Conservation (phyloP, 192 early-diverging fungal species). For the Paraglomus occultum region DNA sequence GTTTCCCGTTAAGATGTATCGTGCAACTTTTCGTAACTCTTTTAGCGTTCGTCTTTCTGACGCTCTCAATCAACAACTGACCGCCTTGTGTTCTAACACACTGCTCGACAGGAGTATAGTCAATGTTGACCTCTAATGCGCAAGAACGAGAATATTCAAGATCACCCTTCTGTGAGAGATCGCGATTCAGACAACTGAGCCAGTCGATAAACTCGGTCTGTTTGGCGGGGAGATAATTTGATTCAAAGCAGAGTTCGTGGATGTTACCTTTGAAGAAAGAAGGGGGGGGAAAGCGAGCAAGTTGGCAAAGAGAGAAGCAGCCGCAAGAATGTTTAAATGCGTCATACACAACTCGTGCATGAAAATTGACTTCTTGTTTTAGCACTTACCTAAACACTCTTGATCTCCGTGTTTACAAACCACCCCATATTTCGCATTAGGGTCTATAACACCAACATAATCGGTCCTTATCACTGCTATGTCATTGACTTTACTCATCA, state of each 20-base stretch:
- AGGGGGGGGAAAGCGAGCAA: neutral
- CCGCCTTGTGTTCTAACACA: constrained; percentile 44
- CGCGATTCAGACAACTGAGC: constrained; percentile 38
- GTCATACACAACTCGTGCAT: constrained; percentile 33
- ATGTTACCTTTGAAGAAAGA: constrained; percentile 34
- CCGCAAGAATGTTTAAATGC: constrained; percentile 10
- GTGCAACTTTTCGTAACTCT: constrained; percentile 56
- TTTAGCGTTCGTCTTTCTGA: constrained; percentile 36
- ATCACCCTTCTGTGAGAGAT: constrained; percentile 27
- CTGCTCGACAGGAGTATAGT: constrained; percentile 41
- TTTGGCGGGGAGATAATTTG: constrained; percentile 24
- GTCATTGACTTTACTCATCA: constrained; percentile 40
- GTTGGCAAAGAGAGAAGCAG: constrained; percentile 39
- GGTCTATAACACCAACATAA: constrained; percentile 46
- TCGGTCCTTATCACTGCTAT: constrained; percentile 47
- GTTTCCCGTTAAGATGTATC: constrained; percentile 50
- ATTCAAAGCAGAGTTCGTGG: constrained; percentile 45
- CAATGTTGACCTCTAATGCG: constrained; percentile 26
- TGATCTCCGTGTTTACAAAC: constrained; percentile 51
- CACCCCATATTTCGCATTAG: constrained; percentile 34
- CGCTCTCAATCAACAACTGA: constrained; percentile 38
- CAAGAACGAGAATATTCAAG: constrained; percentile 34
- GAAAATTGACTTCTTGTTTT: constrained; percentile 33
- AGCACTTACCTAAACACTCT: constrained; percentile 53
- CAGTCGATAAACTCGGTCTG: constrained; percentile 35